Conservation (phyloP, 108 stramenopile genomes). For the Asterionellopsis glacialis region DNA sequence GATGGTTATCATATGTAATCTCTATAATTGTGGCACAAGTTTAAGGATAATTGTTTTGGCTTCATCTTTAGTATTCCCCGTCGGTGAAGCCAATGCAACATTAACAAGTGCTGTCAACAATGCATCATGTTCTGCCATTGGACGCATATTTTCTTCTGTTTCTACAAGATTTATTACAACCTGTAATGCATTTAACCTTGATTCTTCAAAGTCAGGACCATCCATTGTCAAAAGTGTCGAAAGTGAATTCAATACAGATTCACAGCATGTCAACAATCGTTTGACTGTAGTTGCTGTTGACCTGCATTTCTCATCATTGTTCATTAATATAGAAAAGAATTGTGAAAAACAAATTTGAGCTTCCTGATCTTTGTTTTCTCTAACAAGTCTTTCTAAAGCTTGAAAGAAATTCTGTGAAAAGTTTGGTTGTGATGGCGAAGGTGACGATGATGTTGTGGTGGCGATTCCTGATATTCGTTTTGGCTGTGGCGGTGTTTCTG, state of each 20-base stretch:
- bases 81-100: constrained; percentile 14
- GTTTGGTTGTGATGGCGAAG: too few species aligned
- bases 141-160: background rate
- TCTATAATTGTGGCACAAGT: constrained; percentile 33
- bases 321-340: background rate
- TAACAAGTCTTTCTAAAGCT: too few species aligned
- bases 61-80: constrained; percentile 10
- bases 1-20: background rate
- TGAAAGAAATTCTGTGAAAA: too few species aligned
- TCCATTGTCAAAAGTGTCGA: background rate
- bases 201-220: constrained; percentile 3
- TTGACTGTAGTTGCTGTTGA: background rate
- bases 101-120: background rate
- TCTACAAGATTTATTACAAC: background rate
- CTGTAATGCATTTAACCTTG: background rate
- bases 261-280: background rate
- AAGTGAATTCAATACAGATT: background rate
- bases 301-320: background rate
- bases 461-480: too few species aligned
- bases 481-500: too few species aligned
- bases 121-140: constrained; percentile 3
- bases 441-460: too few species aligned
- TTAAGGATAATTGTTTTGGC: constrained; percentile 26
- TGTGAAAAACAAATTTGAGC: too few species aligned
- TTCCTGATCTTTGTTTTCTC: too few species aligned